These are phyloP conservation scores for Triticum dicoccoides DNA, from an alignment of 176 grass and related monocot genomes.

Conservation along the genomic window DNA sequence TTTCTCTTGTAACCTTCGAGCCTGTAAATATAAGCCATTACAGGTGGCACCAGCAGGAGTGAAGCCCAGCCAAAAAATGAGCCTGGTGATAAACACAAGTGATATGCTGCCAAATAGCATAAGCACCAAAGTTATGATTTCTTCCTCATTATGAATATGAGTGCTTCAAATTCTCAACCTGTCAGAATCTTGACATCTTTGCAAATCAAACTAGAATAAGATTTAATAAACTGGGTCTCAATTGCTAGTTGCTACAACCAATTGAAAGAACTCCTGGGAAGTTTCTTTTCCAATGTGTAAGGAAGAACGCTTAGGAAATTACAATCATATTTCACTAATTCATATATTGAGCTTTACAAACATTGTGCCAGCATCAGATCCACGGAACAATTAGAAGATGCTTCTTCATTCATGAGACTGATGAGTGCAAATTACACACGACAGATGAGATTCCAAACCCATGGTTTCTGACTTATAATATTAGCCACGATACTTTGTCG, in stretches of 20 bases:
- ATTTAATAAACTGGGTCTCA: background rate
- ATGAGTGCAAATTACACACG: background rate
- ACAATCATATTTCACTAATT: background rate
- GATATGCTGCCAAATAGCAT: background rate
- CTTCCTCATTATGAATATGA: slow-evolving; percentile 7
- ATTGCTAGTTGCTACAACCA: background rate
- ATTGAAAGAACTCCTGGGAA: background rate
- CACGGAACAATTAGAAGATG: background rate
- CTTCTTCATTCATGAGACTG: background rate
- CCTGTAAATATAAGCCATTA: slow-evolving; percentile 44
- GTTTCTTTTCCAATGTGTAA: background rate
- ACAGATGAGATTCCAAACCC: slow-evolving; percentile 5
- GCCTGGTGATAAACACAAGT: background rate
- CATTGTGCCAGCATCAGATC: background rate
- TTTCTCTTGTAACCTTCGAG: slow-evolving; percentile 76
- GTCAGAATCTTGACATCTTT: background rate
- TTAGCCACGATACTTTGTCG: background rate
- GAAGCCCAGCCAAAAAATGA: background rate
- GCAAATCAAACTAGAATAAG: slow-evolving; percentile 4
- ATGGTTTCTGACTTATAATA: background rate
- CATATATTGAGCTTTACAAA: background rate
- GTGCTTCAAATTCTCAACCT: background rate
- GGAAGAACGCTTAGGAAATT: background rate
- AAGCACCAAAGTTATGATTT: background rate
- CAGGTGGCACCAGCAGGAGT: background rate